Percentiles rank a stretch among this genome's conserved stretches.
Evolutionary conservation across 371 early-diverging fungal genomes (phyloP).

Genomic region (Mucor saturninus): DNA sequence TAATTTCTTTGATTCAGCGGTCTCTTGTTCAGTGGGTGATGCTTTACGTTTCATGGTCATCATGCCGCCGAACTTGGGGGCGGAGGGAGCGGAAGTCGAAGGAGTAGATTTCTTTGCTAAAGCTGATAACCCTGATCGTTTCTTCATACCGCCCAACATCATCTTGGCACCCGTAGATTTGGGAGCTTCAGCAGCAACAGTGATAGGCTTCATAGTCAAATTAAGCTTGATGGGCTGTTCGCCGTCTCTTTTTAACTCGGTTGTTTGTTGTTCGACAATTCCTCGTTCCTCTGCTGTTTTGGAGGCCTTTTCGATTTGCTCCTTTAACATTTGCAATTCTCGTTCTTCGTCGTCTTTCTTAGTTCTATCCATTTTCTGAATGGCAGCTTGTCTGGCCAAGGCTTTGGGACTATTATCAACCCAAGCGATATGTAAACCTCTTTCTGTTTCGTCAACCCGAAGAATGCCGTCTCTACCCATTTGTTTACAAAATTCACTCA

Average conservation of each 20-base stretch:
- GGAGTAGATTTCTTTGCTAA: slow-evolving; percentile 29
- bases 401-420: slow-evolving; percentile 91
- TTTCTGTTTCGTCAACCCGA: slow-evolving; percentile 88
- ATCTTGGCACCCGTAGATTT: slow-evolving; percentile 34
- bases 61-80: slow-evolving; percentile 20
- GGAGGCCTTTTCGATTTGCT: slow-evolving; percentile 82
- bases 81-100: not conserved
- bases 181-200: slow-evolving; percentile 20
- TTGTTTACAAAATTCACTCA: slow-evolving; percentile 85
- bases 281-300: slow-evolving; percentile 54
- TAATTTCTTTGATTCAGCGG: not conserved
- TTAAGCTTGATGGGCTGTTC: slow-evolving; percentile 45
- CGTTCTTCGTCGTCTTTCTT: slow-evolving; percentile 87
- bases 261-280: slow-evolving; percentile 40
- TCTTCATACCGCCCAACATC: slow-evolving; percentile 50
- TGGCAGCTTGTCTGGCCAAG: slow-evolving; percentile 80
- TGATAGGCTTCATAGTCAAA: slow-evolving; percentile 34
- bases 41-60: slow-evolving; percentile 23
- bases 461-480: slow-evolving; percentile 86
- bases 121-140: slow-evolving; percentile 27
- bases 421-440: slow-evolving; percentile 92
- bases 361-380: slow-evolving; percentile 80
- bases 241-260: slow-evolving; percentile 72
- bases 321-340: slow-evolving; percentile 73
- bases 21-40: slow-evolving; percentile 2